These are phyloP conservation scores for Ophiocytium majus DNA, from an alignment of 352 stramenopile genomes.

Conservation along the genomic window DNA sequence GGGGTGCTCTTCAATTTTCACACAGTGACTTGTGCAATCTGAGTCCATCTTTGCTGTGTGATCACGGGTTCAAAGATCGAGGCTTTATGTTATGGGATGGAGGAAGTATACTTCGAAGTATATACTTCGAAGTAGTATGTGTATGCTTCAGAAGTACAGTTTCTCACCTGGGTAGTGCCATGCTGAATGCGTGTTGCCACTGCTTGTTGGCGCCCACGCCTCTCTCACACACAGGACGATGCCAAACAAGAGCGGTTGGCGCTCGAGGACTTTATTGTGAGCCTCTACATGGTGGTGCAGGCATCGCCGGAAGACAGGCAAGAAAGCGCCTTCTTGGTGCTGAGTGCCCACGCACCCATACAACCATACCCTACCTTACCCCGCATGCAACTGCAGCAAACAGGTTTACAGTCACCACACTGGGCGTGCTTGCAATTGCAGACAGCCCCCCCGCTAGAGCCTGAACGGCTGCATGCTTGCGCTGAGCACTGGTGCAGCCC, in stretches of 20 bases:
- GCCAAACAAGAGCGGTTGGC: neutral
- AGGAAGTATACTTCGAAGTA: neutral
- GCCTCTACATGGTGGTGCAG: conserved; percentile 53
- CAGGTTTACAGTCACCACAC: too few species aligned
- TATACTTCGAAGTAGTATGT: neutral
- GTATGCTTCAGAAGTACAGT: neutral
- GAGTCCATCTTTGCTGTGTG: too few species aligned
- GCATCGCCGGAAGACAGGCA: conserved; percentile 37
- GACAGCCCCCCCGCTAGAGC: too few species aligned
- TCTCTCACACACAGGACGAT: neutral
- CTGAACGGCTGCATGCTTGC: too few species aligned
- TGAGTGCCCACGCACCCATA: neutral
- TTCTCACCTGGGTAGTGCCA: neutral
- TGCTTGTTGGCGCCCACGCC: too few species aligned
- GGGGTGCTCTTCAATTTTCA: too few species aligned
- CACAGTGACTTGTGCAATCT: too few species aligned
- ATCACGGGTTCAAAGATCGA: too few species aligned
- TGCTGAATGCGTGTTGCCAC: neutral
- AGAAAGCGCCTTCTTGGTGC: too few species aligned
- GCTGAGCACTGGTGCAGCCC: too few species aligned
- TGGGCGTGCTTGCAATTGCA: too few species aligned
- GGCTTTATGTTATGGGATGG: too few species aligned
- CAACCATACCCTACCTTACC: neutral
- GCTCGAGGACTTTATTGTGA: conserved; percentile 42
- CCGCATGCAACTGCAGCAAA: neutral